Percentiles rank a stretch among this genome's conserved stretches.
These are phyloP conservation scores for Coemansia sp. DNA, from an alignment of 192 early-diverging fungal species.

Conservation along the genomic window DNA sequence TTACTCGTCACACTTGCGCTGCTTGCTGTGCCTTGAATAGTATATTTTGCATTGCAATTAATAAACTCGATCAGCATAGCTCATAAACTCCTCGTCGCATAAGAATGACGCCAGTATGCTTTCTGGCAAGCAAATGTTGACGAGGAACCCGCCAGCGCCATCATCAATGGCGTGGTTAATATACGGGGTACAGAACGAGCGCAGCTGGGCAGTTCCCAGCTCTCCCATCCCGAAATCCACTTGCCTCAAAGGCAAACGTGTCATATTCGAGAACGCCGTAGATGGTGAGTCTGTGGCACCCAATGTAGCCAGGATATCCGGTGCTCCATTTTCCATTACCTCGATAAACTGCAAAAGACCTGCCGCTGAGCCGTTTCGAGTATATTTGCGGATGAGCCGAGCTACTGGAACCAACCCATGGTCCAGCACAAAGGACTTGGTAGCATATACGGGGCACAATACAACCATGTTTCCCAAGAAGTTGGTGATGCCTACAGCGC, in stretches of 20 bases:
- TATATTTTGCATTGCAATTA: neutral
- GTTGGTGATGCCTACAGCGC: neutral
- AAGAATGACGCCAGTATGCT: neutral
- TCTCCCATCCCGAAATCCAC: slow-evolving; percentile 14
- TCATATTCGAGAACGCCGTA: slow-evolving; percentile 35
- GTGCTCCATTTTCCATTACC: neutral
- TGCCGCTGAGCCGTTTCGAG: neutral
- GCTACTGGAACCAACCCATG: slow-evolving; percentile 12
- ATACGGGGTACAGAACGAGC: slow-evolving; percentile 21
- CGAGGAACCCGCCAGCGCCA: slow-evolving; percentile 18
- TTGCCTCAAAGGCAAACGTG: neutral
- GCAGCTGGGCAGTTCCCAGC: slow-evolving; percentile 13
- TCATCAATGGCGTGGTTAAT: slow-evolving; percentile 35
- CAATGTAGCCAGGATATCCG: slow-evolving; percentile 13
- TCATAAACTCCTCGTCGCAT: neutral
- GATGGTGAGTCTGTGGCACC: slow-evolving; percentile 22
- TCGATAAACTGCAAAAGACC: neutral
- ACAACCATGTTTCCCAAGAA: slow-evolving; percentile 33
- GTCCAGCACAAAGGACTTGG: slow-evolving; percentile 15
- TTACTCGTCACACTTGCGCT: neutral
- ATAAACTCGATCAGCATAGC: neutral
- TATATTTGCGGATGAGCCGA: neutral
- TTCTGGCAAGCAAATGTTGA: slow-evolving; percentile 22
- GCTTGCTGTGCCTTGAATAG: too few species aligned
- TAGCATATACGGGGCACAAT: slow-evolving; percentile 5